A percentile compares a stretch with the other conserved stretches of the same genome.
These are phyloP conservation scores for Metschnikowia cubensis DNA, from an alignment of 805 yeast species.

Conservation along the genomic window DNA sequence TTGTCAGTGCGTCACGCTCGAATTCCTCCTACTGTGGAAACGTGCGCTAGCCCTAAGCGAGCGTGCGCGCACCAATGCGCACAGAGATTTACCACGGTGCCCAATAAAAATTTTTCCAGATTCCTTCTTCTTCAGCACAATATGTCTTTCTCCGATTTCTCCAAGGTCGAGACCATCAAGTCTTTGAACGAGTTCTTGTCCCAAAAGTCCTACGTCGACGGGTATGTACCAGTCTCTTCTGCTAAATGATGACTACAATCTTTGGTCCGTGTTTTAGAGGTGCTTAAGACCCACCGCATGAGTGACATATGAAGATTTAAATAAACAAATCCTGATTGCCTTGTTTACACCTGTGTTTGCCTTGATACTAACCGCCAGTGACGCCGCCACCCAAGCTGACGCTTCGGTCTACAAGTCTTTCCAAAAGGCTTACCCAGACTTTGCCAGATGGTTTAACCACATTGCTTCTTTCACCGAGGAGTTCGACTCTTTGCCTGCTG, in stretches of 20 bases:
- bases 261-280: conserved; percentile 98
- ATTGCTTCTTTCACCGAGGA: conserved; percentile 89
- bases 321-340: conserved; percentile 21
- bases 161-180: conserved; percentile 59
- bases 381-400: conserved; percentile 93
- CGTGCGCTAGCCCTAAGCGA: conserved; percentile 3
- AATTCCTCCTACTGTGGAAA: background rate
- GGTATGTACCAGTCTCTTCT: conserved; percentile 56
- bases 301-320: conserved; percentile 58
- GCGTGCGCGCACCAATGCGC: conserved; percentile 16
- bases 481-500: conserved; percentile 79
- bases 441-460: conserved; percentile 98
- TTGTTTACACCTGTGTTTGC: background rate
- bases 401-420: conserved; percentile 91
- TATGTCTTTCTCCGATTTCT: conserved; percentile 80
- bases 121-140: conserved; percentile 15
- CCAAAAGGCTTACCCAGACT: conserved; percentile 87
- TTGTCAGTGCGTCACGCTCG: background rate
- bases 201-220: conserved; percentile 92
- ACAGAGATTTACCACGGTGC: background rate
- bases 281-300: conserved; percentile 94
- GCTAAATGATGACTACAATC: conserved; percentile 59
- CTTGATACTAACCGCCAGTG: conserved; percentile 44
- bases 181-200: conserved; percentile 81
- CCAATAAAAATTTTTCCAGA: conserved; percentile 11